Percentiles rank a stretch among this genome's conserved stretches.
Evolutionary conservation across 805 yeast species (phyloP).

Genomic region (Sugiyamaella boreocaroliniensis): DNA sequence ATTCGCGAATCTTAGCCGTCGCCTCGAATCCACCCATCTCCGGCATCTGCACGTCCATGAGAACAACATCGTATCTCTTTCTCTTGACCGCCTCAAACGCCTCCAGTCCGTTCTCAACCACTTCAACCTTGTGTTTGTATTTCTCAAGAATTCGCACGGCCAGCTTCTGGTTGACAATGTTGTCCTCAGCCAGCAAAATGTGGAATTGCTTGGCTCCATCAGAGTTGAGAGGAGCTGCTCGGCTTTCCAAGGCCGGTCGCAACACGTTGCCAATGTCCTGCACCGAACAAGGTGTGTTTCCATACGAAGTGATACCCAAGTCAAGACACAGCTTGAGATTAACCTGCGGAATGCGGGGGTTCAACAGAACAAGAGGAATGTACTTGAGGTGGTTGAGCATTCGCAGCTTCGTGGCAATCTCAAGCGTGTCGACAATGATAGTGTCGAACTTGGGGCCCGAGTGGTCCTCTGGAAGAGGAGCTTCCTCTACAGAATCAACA

Average conservation of each 20-base stretch:
- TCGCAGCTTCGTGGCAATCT: constrained; percentile 64
- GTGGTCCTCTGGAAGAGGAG: constrained; percentile 38
- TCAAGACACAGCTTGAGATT: constrained; percentile 79
- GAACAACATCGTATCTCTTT: constrained; percentile 66
- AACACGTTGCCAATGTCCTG: constrained; percentile 76
- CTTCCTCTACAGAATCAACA: constrained; percentile 50
- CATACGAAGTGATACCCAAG: constrained; percentile 79
- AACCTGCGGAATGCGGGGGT: constrained; percentile 66
- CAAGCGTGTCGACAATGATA: constrained; percentile 74
- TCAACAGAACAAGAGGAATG: constrained; percentile 73
- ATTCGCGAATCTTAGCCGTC: constrained; percentile 74
- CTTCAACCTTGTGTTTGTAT: constrained; percentile 76
- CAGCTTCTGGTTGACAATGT: constrained; percentile 77
- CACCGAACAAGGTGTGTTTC: constrained; percentile 80
- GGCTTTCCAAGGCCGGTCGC: constrained; percentile 77
- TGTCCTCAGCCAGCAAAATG: constrained; percentile 79
- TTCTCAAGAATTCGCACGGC: constrained; percentile 82
- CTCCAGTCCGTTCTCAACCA: constrained; percentile 79
- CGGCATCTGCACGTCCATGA: constrained; percentile 95
- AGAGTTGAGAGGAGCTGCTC: constrained; percentile 71
- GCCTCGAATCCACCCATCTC: constrained; percentile 95
- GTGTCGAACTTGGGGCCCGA: constrained; percentile 56
- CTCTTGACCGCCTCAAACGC: constrained; percentile 70
- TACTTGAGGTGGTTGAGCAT: constrained; percentile 71
- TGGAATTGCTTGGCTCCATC: constrained; percentile 72